These are phyloP conservation scores for Yarrowia sp. DNA, from an alignment of 805 yeast genomes.

Conservation along the genomic window DNA sequence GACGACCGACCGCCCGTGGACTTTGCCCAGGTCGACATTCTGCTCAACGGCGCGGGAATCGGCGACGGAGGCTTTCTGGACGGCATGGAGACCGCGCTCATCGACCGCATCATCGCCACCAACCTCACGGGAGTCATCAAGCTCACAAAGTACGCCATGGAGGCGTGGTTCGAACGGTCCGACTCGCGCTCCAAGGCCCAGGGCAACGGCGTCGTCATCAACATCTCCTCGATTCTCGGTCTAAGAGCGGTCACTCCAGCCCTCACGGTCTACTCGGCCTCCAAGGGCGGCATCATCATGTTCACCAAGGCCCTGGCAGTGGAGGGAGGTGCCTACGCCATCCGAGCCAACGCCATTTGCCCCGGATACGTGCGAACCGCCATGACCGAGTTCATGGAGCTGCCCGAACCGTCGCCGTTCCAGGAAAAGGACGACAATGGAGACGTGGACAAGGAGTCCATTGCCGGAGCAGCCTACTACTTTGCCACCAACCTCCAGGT, in stretches of 20 bases:
- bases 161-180: constrained; percentile 56
- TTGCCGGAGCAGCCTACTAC: constrained; percentile 43
- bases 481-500: constrained; percentile 41
- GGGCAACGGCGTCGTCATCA: constrained; percentile 56
- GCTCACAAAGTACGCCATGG: constrained; percentile 60
- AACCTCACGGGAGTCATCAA: constrained; percentile 70
- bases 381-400: constrained; percentile 52
- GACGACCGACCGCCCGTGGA: constrained; percentile 17
- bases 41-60: constrained; percentile 66
- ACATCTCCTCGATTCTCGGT: constrained; percentile 71
- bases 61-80: constrained; percentile 63
- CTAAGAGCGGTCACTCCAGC: constrained; percentile 58
- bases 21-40: constrained; percentile 51
- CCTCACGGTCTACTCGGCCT: constrained; percentile 68
- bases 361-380: constrained; percentile 76
- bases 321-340: constrained; percentile 61
- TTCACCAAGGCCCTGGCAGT: constrained; percentile 65
- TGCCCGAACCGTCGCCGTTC: constrained; percentile 36
- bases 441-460: constrained; percentile 38
- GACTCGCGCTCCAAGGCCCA: constrained; percentile 7
- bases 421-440: constrained; percentile 38
- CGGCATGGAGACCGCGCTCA: constrained; percentile 52
- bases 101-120: constrained; percentile 57
- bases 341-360: constrained; percentile 69
- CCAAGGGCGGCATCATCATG: constrained; percentile 73